Evolutionary conservation across 257 asterid species (phyloP), one percentile per base, ranked within the genome.

Genomic region (Ajuga chamaepitys): DNA sequence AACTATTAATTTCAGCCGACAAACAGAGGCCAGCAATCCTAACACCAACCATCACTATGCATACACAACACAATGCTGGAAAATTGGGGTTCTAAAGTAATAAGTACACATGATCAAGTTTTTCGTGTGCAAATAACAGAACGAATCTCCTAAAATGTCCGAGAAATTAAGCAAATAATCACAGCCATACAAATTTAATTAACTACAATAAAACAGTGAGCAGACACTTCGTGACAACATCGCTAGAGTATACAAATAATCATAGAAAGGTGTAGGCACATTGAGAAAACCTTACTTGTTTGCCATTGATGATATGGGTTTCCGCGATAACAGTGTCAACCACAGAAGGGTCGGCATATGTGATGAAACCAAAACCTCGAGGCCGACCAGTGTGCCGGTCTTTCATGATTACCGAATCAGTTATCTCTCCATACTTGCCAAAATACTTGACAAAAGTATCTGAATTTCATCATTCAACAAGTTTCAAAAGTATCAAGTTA

Each of bases 321-420:
- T 89, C 99, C 44, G 91, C 81, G 8, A 87, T 89, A 74, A 93
- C 97, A 42, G 88, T 81, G 80, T 89, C 96, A 7, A 90, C 99
- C 54, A 88, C 96, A 3, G 74, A 30, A 1, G 96, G 92, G 67
- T 87, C 91, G 0, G 90, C 96, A 52, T 82, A 93, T 3, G 99
- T 89, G 30, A 89, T 89, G 77, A 93, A 93, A 46, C 99, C 96
- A 28, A 93, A 93, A 20, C 99, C 99, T 72, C 99, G 74, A 1
- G 97, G 99, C 14, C 97, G 88, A 24, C 99, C 95, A 1, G 99
- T 89, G 70, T 80, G 82, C 62, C 96, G 80, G 68, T 93, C 96
- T 68, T 87, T 93, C 97, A 93, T 89, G 67, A 93, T 93, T 44
- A 93, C 99, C 18, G 97, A 93, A 75, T 93, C 97, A 2, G 95